Base-by-base conservation (phyloP, 306 rosid species). In the Inga laurina region DNA sequence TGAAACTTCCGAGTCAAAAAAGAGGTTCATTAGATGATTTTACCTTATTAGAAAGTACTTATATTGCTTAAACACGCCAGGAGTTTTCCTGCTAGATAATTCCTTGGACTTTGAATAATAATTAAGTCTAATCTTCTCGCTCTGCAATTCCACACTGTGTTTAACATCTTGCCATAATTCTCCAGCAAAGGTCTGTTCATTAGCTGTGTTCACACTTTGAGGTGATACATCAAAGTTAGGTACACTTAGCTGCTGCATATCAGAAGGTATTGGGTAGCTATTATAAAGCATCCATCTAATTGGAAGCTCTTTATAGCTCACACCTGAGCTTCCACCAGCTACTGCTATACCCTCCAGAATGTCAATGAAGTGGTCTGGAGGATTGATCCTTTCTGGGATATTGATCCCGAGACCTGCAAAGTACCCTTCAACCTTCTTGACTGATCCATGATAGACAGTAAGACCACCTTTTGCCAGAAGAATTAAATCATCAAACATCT, bases 401-500 rank as follows among this genome's bases (percentile, higher is more conserved):
- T 75, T 72, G 80, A 96, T 92, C 82, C 98, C 99, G 21, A 96
- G 84, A 75, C 91, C 88, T 70, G 91, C 82, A 78, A 96, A 94
- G 89, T 96, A 96, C 78, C 88, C 97, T 84, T 96, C 98, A 78
- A 87, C 94, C 85, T 85, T 85, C 90, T 85, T 96, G 64, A 86
- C 87, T 18, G 99, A 86, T 87, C 99, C 99, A 74, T 96, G 94
- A 85, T 94, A 96, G 81, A 91, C 98, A 24, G 96, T 94, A 21
- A 94, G 90, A 82, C 99, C 99, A n/a, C 99, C 99, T 93, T 94
- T 94, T 84, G 94, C 99, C 75, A 94, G 91, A 86, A 96, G 99
- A 84, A 96, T 79, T 88, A 96, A 84, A 80, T 96, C 99, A 61
- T 96, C 99, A 83, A 96, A 96, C 99, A 96, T 96, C 86, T 91